phyloP scores from a whole-genome alignment of 306 rosid species.

The Vicia sativa region DNA sequence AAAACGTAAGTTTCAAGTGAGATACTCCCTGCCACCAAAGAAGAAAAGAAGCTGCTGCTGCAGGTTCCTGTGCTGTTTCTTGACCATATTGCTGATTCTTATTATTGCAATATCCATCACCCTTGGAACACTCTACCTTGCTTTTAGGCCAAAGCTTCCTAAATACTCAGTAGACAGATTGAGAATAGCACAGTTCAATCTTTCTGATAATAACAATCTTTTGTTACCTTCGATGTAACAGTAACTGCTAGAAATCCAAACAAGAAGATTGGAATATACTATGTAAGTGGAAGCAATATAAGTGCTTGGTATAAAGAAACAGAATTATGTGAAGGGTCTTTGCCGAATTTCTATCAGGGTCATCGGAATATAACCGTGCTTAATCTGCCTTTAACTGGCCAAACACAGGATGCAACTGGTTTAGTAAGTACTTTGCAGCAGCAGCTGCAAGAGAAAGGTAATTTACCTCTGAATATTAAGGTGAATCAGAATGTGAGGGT shows the following conservation, averaged over 20 bases:
- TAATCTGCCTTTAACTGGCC: constrained; percentile 50
- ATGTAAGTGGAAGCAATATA: constrained; percentile 76
- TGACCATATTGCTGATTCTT: constrained; percentile 45
- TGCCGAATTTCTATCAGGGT: constrained; percentile 88
- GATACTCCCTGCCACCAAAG: constrained; percentile 67
- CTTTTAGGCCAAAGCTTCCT: constrained; percentile 82
- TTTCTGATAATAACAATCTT: constrained; percentile 40
- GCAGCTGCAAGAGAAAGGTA: constrained; percentile 48
- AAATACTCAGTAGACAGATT: constrained; percentile 59
- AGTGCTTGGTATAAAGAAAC: constrained; percentile 63
- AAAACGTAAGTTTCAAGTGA: constrained; percentile 44
- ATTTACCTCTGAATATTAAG: constrained; percentile 60
- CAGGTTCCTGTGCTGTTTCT: constrained; percentile 59
- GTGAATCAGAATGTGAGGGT: constrained; percentile 78
- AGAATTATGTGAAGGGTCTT: constrained; percentile 63
- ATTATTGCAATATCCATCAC: constrained; percentile 54
- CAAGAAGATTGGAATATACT: constrained; percentile 83
- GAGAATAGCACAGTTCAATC: constrained; percentile 46
- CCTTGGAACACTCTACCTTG: constrained; percentile 64
- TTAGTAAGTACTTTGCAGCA: constrained; percentile 32
- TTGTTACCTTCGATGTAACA: constrained; percentile 56
- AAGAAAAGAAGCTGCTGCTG: constrained; percentile 72
- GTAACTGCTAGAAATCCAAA: constrained; percentile 80
- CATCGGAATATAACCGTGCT: constrained; percentile 75
- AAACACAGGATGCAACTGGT: constrained; percentile 51